Conservation (phyloP, 129 eudicot species). For the Centaurea solstitialis region DNA sequence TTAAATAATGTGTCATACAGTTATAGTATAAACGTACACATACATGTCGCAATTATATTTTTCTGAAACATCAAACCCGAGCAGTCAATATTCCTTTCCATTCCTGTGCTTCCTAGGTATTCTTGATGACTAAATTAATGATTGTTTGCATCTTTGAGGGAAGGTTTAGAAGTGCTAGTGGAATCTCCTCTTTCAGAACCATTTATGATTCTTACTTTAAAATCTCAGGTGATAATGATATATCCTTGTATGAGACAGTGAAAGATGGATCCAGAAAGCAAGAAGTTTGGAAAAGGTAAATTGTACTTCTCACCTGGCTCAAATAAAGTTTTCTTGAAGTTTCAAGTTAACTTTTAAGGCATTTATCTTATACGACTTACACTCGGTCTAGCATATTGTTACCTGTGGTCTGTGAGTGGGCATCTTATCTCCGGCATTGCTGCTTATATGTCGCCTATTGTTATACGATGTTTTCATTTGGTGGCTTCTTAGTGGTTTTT, state of each 20-base stretch:
- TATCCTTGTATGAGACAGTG: slow-evolving; percentile 40
- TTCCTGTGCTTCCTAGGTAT: neutral
- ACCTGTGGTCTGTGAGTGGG: neutral
- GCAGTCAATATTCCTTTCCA: neutral
- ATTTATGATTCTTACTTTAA: neutral
- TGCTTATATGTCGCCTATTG: no score
- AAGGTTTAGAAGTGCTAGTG: slow-evolving; percentile 12
- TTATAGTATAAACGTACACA: neutral
- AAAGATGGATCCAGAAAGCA: slow-evolving; percentile 81
- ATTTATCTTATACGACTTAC: neutral
- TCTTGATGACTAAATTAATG: neutral
- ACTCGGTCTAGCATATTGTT: neutral
- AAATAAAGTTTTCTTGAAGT: neutral
- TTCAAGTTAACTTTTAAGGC: neutral
- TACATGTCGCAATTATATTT: neutral
- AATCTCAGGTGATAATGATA: slow-evolving; percentile 51
- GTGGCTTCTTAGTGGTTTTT: neutral
- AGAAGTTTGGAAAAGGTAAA: slow-evolving; percentile 90
- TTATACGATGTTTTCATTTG: neutral
- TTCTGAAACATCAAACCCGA: neutral
- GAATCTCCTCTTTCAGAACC: neutral
- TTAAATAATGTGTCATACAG: neutral
- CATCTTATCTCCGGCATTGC: neutral
- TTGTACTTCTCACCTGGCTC: neutral
- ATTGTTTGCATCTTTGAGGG: slow-evolving; percentile 6